Base-by-base conservation (phyloP, 2,329 filamentous ascomycete genomes). In the Alternaria panax region DNA sequence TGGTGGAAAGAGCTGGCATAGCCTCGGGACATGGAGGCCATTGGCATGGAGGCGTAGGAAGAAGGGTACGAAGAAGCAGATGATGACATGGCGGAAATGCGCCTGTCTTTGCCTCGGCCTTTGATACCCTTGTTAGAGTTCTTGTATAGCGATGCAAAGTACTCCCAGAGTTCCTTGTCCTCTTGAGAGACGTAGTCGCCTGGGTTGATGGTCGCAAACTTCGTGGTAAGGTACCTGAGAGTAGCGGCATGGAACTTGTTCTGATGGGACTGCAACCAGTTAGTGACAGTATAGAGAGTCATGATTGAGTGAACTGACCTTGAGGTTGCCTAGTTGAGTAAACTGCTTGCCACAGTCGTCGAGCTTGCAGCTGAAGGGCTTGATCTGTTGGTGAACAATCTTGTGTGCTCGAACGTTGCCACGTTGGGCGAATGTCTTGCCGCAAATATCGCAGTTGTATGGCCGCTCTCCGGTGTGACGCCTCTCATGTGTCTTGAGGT, bases 51-150 rank as follows among this genome's bases (percentile, higher is more conserved):
- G 2, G 65, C 51, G 64, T 73, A 77, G 4, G 68, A 69, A 9
- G 72, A 71, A 2, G 68, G 60, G 54, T 69, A 69, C 4, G 71
- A 66, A 9, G 67, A 63, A 18, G 64, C 67, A 6, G 74, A 72
- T 1, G 70, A 66, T 2, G 73, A 65, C 27, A 73, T 59, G 11
- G 77, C 73, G 42, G 78, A 79, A 66, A 93, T 90, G 58, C 88
- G 88, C 57, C 92, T 85, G 68, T 93, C 91, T 75, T 94, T 95
- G 42, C 95, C 95, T 45, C 95, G 88, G 11, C 95, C 95, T 80
- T 97, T 98, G 83, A 98, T 97, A 1, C 95, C 95, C 79, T 97
- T 97, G 85, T 98, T 98, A 80, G 91, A 93, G 80, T 98, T 96
- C 83, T 96, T 97, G 85, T 97, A 97, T n/a, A 97, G 84, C 0